These are phyloP conservation scores for Calvatia gigantea DNA, from an alignment of 768 basidiomycete genomes.

Conservation along the genomic window DNA sequence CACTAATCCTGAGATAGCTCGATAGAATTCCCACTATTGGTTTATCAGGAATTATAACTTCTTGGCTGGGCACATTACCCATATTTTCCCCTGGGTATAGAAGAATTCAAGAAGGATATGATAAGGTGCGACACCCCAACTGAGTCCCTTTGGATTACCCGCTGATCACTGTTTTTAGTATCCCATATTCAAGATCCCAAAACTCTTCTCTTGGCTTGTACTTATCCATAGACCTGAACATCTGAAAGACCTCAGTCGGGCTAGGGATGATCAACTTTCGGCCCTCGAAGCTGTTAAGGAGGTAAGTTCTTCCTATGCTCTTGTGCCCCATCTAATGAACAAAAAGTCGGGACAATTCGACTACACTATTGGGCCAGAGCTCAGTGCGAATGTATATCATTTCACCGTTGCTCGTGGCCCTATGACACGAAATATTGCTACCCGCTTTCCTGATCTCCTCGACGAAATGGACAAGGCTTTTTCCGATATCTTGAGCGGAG, in stretches of 20 bases:
- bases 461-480: slow-evolving; percentile 46
- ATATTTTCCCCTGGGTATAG: slow-evolving; percentile 18
- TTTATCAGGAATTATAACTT: not conserved
- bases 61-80: not conserved
- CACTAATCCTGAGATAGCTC: not conserved
- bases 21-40: slow-evolving; percentile 1
- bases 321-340: not conserved
- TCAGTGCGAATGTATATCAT: slow-evolving; percentile 32
- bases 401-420: slow-evolving; percentile 30
- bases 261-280: slow-evolving; percentile 27
- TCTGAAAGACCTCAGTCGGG: slow-evolving; percentile 45
- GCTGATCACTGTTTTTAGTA: slow-evolving; percentile 12
- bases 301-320: slow-evolving; percentile 18
- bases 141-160: not conserved
- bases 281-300: slow-evolving; percentile 24
- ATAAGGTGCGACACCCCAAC: slow-evolving; percentile 10
- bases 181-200: slow-evolving; percentile 19
- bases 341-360: slow-evolving; percentile 23
- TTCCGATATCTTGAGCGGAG: slow-evolving; percentile 23
- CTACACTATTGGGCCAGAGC: slow-evolving; percentile 31
- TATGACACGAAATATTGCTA: slow-evolving; percentile 32
- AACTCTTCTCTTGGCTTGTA: slow-evolving; percentile 14
- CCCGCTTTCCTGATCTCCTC: slow-evolving; percentile 31
- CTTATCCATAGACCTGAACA: slow-evolving; percentile 37
- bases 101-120: slow-evolving; percentile 24